A percentile compares a stretch with the other conserved stretches of the same genome.
phyloP scores from a whole-genome alignment of 192 early-diverging fungal species.

The Gaertneriomyces semiglobifer region DNA sequence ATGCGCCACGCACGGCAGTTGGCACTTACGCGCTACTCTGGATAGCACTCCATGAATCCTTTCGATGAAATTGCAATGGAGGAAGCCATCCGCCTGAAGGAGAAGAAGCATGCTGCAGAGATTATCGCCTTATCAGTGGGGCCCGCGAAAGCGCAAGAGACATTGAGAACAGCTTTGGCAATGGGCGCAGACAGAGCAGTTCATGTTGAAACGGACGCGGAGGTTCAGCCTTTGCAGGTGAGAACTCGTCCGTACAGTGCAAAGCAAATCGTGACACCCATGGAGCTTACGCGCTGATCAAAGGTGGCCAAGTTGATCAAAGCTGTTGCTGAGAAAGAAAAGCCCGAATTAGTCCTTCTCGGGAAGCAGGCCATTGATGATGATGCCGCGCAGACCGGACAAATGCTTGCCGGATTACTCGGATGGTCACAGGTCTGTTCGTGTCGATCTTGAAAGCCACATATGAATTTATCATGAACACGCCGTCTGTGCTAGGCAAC shows the following conservation, averaged over 20 bases:
- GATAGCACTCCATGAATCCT: constrained; percentile 93
- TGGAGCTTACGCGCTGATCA: background rate
- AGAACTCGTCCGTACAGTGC: constrained; percentile 33
- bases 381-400: constrained; percentile 93
- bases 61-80: constrained; percentile 99
- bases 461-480: constrained; percentile 17
- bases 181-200: constrained; percentile 97
- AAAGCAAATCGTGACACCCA: background rate
- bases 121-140: constrained; percentile 89
- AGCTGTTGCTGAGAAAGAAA: constrained; percentile 83
- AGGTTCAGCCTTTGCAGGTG: constrained; percentile 72
- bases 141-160: constrained; percentile 83
- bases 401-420: constrained; percentile 96
- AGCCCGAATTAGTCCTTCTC: constrained; percentile 89
- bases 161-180: constrained; percentile 90
- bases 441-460: background rate
- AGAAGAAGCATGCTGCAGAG: constrained; percentile 73
- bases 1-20: background rate
- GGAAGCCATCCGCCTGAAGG: constrained; percentile 90
- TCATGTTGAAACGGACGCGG: constrained; percentile 75
- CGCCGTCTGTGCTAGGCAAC: constrained; percentile 61
- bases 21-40: background rate
- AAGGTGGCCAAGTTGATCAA: constrained; percentile 90
- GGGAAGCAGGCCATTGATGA: constrained; percentile 99
- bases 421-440: constrained; percentile 80